Base-by-base conservation (phyloP, 371 early-diverging fungal genomes). In the Mucor mucedo region DNA sequence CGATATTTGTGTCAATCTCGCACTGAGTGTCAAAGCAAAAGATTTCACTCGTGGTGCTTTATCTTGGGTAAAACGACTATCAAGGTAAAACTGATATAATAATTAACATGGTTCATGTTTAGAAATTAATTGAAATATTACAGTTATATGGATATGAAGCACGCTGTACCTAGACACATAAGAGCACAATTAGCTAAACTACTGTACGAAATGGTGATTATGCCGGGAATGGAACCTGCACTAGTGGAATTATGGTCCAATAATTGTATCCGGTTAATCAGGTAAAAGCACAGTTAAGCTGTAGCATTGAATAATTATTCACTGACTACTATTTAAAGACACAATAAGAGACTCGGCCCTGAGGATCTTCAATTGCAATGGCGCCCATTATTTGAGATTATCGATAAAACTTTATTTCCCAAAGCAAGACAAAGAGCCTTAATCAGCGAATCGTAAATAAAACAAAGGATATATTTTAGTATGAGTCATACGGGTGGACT, bases 341-440 rank as follows among this genome's bases (percentile, higher is more conserved):
- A 80, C 62, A 73, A 80, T 64, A 75, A 84, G 21, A 69, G 65
- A 39, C 60, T 89, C n/a, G 81, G 77, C 2, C 60, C 77, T 10
- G 81, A 87, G 21, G 87, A 86, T 63, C 63, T 91, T 14, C 66
- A 79, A 29, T 70, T 93, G 29, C 85, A 86, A 21, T 94, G 94
- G 94, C 69, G 85, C 32, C 91, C 91, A n/a, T 63, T 92, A 30
- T 93, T 86, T 72, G 80, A 89, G 9, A 57, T 85, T 50, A 77
- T 90, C 47, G 69, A 83, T 14, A 60, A 67, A 40, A 72, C 77
- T 16, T 67, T 86, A 41, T 88, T 87, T 70, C 88, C 89, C 55
- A 88, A 88, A 65, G 69, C 73, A 40, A 79, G 91, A 70, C 87
- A 91, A 56, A 79, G 80, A 65, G 82, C 82, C 21, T 70, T 85